These are phyloP conservation scores for Cryptococcus jaspeensis DNA, from an alignment of 1,284 basidiomycete genomes.

Conservation along the genomic window DNA sequence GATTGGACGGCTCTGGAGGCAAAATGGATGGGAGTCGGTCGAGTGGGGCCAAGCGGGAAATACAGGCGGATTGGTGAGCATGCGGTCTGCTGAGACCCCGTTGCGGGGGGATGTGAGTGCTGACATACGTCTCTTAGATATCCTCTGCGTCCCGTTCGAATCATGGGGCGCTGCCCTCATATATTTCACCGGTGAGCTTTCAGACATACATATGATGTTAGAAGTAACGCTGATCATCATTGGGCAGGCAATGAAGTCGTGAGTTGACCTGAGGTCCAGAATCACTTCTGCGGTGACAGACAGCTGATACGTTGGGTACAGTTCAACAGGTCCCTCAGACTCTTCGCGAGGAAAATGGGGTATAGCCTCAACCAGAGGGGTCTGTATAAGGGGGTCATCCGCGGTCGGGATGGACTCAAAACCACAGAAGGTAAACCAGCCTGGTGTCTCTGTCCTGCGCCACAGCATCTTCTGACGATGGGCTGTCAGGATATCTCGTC, in stretches of 20 bases:
- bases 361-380: constrained; percentile 85
- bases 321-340: constrained; percentile 85
- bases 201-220: constrained; percentile 40
- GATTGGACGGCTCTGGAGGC: constrained; percentile 67
- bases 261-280: constrained; percentile 40
- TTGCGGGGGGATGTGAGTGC: neutral
- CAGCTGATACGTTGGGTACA: constrained; percentile 40
- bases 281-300: neutral
- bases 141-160: constrained; percentile 73
- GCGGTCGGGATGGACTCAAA: constrained; percentile 65
- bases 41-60: constrained; percentile 43
- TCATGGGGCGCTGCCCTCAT: constrained; percentile 77
- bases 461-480: neutral
- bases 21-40: constrained; percentile 77
- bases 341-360: constrained; percentile 76
- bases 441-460: too few species aligned
- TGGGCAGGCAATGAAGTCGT: constrained; percentile 72
- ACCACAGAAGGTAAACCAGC: constrained; percentile 60
- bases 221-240: neutral
- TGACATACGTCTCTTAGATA: constrained; percentile 50
- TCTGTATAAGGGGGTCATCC: constrained; percentile 67
- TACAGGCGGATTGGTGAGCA: constrained; percentile 71
- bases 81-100: neutral
- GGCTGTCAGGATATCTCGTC: constrained; percentile 65
- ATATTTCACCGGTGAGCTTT: constrained; percentile 74